Base-by-base conservation (phyloP, 176 grass and related monocot genomes). In the Areca catechu region DNA sequence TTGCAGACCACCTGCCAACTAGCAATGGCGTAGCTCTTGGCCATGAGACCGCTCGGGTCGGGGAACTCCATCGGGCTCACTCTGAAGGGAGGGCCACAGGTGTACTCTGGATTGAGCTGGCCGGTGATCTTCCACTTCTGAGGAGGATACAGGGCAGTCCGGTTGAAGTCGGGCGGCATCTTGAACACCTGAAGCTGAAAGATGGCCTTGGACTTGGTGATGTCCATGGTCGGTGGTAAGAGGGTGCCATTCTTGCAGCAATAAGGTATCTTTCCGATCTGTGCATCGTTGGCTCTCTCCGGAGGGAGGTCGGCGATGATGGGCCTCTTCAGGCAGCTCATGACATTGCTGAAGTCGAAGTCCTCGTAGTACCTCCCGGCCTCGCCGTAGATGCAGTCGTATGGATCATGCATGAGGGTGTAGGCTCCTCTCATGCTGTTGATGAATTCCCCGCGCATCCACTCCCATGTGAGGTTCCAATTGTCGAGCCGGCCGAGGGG, bases 401-500 rank as follows among this genome's bases (percentile, higher is more conserved):
- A 63, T 27, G 75, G 58, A 30, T 92, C 93, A 52, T 76, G 86
- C 18, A 54, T 61, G 19, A 91, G 81, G 24, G 83, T 88, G 72
- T 98, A 98, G 2, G 87, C 93, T 49, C 87, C 93, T 53, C 70
- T 75, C 87, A 98, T 98, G 20, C 0, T 83, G 69, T 77, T 66
- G 81, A 92, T 98, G 75, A 98, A 92, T 72, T 98, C 87, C 20
- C 78, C 84, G 24, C 87, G 83, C 66, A 85, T 88, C 87, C 93
- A 98, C 75, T 98, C 87, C 93, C 93, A 98, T 9, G 87, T 92
- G 18, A 98, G 75, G 66, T 98, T 91, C 93, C 93, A 98, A 58
- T 88, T 92, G 75, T 98, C 93, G 4, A 98, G 84, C 3, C 87
- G 81, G 66, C 81, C 77, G 16, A 98, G 74, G 52, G 83, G 93